These are phyloP conservation scores for Drechslera avenae DNA, from an alignment of 2,329 filamentous ascomycete species.

Conservation along the genomic window DNA sequence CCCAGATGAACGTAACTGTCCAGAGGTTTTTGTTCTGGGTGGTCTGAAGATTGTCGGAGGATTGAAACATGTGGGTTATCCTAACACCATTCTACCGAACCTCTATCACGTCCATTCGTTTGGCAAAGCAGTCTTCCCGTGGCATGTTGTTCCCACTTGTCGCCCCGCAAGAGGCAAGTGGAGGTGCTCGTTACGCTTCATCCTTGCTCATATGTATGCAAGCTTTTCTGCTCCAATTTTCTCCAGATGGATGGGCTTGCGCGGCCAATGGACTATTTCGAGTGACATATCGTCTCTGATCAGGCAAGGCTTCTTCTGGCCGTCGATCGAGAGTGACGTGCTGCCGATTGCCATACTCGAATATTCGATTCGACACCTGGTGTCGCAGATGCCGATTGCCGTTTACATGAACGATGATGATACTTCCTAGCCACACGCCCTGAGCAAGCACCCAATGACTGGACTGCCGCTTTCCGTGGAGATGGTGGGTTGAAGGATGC, in stretches of 20 bases:
- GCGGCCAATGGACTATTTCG: not conserved
- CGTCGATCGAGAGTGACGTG: not conserved
- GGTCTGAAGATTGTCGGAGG: not conserved
- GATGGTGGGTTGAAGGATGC: not conserved
- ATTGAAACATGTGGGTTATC: not conserved
- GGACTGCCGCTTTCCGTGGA: not conserved
- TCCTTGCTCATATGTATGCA: constrained; percentile 6
- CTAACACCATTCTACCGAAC: too few relatives aligned
- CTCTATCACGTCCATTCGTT: too few relatives aligned
- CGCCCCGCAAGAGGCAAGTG: constrained; percentile 8
- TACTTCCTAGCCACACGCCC: not conserved
- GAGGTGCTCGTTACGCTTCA: constrained; percentile 8
- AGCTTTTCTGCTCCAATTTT: constrained; percentile 17
- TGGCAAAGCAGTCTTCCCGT: not conserved
- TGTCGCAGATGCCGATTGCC: not conserved
- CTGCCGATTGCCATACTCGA: not conserved
- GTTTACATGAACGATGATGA: not conserved
- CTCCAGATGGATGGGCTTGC: constrained; percentile 4
- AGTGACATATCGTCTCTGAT: constrained; percentile 1
- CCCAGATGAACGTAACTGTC: too few relatives aligned
- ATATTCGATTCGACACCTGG: constrained; percentile 1
- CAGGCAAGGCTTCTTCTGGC: not conserved
- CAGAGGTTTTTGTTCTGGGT: too few relatives aligned
- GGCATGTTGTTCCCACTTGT: constrained; percentile 6
- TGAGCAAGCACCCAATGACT: not conserved